Percentiles rank a stretch among this genome's conserved stretches.
Evolutionary conservation across 176 grass and related monocot species (phyloP).

Genomic region (Phyllostachys edulis): DNA sequence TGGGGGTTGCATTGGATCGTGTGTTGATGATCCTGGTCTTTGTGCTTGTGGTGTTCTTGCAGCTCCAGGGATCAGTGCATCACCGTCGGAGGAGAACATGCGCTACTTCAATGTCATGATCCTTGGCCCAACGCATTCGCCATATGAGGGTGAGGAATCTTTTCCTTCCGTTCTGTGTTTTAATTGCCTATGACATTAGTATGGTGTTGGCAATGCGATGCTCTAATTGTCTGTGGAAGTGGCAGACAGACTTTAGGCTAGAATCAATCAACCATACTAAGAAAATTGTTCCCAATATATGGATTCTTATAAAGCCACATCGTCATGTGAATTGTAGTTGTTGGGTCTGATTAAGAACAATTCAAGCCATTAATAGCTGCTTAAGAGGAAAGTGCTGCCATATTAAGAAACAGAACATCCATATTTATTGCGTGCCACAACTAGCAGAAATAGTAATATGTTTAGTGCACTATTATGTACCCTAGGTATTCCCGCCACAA

Average conservation of each 20-base stretch:
- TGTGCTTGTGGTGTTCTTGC: slow-evolving; percentile 21
- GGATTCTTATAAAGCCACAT: background rate
- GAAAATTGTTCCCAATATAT: background rate
- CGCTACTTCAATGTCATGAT: slow-evolving; percentile 98
- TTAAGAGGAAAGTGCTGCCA: background rate
- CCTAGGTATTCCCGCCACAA: background rate
- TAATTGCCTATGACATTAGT: background rate
- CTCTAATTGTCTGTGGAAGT: slow-evolving; percentile 17
- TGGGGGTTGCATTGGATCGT: background rate
- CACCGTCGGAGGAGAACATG: slow-evolving; percentile 94
- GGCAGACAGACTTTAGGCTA: background rate
- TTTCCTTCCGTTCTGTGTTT: slow-evolving; percentile 23
- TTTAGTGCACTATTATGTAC: background rate
- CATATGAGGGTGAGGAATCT: background rate
- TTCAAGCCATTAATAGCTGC: background rate
- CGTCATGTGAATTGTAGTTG: background rate
- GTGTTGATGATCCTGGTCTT: slow-evolving; percentile 17
- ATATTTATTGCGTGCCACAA: background rate
- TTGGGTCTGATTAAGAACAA: background rate
- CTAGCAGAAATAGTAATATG: background rate
- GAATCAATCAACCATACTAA: background rate
- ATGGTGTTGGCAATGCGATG: background rate
- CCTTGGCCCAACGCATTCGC: slow-evolving; percentile 70
- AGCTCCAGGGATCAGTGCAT: slow-evolving; percentile 93
- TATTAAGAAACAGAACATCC: background rate